Evolutionary conservation across 305 asterid species (phyloP).

Genomic region (Fraxinus sp.): DNA sequence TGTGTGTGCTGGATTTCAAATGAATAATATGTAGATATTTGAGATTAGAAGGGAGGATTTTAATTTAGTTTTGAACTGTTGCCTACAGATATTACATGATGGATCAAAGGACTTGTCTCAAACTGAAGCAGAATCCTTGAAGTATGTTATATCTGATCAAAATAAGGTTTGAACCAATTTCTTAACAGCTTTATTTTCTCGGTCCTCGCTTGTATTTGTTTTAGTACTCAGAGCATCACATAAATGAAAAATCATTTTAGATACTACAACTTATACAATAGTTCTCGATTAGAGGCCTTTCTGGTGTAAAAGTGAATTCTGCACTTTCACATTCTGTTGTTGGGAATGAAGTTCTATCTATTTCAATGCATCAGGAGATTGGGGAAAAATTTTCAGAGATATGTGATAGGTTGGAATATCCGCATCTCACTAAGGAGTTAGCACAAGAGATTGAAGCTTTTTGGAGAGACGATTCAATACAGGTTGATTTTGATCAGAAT

Average conservation of each 20-base stretch:
- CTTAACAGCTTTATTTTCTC: not conserved
- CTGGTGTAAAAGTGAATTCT: not conserved
- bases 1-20: conserved; percentile 11
- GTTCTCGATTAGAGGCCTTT: conserved; percentile 5
- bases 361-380: conserved; percentile 50
- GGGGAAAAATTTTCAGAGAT: conserved; percentile 87
- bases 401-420: conserved; percentile 80
- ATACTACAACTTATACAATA: conserved; percentile 9
- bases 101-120: conserved; percentile 89
- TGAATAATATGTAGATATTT: conserved; percentile 14
- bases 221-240: not conserved
- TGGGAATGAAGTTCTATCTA: not conserved
- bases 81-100: conserved; percentile 69
- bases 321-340: not conserved
- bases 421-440: conserved; percentile 66
- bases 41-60: conserved; percentile 12
- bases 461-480: conserved; percentile 89
- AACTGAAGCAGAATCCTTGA: conserved; percentile 55
- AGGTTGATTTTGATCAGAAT: conserved; percentile 44
- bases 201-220: conserved; percentile 8
- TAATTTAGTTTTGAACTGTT: conserved; percentile 22
- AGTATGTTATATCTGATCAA: conserved; percentile 64
- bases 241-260: not conserved
- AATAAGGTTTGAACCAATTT: conserved; percentile 57
- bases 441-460: conserved; percentile 71